These are phyloP conservation scores for Diplodia seriata DNA, from an alignment of 2,329 filamentous ascomycete species.

Conservation along the genomic window DNA sequence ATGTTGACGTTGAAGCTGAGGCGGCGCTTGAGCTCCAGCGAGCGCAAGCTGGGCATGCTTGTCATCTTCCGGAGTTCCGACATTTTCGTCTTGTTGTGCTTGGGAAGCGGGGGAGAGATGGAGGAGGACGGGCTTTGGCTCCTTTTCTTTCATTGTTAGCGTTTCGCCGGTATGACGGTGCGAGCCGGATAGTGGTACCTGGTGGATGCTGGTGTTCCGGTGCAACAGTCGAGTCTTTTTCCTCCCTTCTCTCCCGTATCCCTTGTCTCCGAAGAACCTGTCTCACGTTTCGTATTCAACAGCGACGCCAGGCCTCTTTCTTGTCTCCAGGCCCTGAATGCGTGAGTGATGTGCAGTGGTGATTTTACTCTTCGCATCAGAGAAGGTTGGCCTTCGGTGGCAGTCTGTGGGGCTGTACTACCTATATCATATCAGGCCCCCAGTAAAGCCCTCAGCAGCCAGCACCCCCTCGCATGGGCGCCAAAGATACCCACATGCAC, in stretches of 20 bases:
- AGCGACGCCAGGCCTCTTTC: neutral
- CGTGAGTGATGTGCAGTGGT: too few relatives aligned
- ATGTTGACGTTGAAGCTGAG: conserved; percentile 8
- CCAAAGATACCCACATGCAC: neutral
- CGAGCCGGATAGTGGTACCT: neutral
- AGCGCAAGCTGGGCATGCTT: conserved; percentile 19
- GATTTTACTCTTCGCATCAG: neutral
- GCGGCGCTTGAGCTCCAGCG: conserved; percentile 1
- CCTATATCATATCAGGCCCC: conserved; percentile 8
- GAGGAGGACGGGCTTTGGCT: neutral
- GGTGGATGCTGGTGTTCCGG: neutral
- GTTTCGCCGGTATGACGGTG: conserved; percentile 3
- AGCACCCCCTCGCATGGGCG: neutral
- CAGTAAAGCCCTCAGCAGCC: neutral
- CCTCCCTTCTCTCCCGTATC: neutral
- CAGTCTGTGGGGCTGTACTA: neutral
- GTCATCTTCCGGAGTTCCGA: conserved; percentile 17
- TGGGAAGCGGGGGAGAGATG: neutral
- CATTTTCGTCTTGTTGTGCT: neutral
- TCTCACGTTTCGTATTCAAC: neutral
- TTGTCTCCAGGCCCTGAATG: neutral
- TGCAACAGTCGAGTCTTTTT: neutral
- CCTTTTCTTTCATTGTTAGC: conserved; percentile 5
- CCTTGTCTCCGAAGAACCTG: neutral
- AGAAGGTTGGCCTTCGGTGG: neutral